phyloP scores from a whole-genome alignment of 805 yeast genomes.

The Candida awuae region DNA sequence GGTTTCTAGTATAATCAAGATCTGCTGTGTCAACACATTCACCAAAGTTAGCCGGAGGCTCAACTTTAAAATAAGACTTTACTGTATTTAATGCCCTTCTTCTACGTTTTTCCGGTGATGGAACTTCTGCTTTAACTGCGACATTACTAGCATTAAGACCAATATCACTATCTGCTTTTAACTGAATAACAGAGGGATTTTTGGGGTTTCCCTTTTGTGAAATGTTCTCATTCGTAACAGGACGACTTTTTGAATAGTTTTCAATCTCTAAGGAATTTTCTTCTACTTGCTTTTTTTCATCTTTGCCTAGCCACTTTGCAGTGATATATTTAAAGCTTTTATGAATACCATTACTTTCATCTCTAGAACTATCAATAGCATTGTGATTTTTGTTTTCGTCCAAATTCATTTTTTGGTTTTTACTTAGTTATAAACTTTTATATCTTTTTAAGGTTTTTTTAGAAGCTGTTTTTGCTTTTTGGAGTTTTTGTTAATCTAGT shows the following conservation, averaged over 20 bases:
- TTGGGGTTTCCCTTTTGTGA: neutral
- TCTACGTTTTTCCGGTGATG: slow-evolving; percentile 2
- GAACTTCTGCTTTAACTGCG: neutral
- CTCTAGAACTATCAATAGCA: slow-evolving; percentile 3
- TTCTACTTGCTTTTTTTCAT: slow-evolving; percentile 4
- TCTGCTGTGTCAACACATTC: neutral
- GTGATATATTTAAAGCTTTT: slow-evolving; percentile 20
- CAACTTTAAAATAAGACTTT: slow-evolving; percentile 2
- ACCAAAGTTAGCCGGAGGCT: neutral
- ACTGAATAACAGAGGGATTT: neutral
- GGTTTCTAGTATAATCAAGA: no score
- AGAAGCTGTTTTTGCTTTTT: neutral
- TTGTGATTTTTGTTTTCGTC: neutral
- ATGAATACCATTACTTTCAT: slow-evolving; percentile 18
- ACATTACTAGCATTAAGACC: no score
- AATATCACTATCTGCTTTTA: no score
- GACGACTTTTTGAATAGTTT: no score
- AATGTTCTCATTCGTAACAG: neutral
- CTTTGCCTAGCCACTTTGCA: slow-evolving; percentile 17
- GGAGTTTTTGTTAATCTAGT: no score
- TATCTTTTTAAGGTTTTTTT: neutral
- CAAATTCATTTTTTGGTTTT: neutral
- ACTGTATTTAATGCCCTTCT: slow-evolving; percentile 8
- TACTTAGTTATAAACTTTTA: neutral
- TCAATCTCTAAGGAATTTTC: no score